Conservation (phyloP, 1,284 basidiomycete species). For the Malassezia japonica region DNA sequence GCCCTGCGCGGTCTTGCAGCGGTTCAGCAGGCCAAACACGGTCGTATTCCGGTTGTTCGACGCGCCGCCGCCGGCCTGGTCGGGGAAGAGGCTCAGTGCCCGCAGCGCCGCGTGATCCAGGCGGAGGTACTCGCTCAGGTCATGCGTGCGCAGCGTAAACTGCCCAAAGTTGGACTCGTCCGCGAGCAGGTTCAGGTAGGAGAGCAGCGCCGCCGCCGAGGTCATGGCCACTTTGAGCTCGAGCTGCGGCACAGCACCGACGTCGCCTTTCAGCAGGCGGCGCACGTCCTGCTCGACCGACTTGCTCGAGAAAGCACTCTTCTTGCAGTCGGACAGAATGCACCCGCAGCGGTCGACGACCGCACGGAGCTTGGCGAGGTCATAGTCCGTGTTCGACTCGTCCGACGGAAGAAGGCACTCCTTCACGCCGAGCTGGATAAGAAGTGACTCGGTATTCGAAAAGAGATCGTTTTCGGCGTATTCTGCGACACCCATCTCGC, state of each 20-base stretch:
- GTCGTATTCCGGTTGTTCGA: slow-evolving; percentile 51
- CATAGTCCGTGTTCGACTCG: slow-evolving; percentile 60
- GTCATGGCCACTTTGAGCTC: slow-evolving; percentile 68
- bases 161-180: slow-evolving; percentile 73
- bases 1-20: slow-evolving; percentile 93
- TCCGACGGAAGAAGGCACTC: slow-evolving; percentile 63
- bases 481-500: slow-evolving; percentile 61
- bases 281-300: slow-evolving; percentile 76
- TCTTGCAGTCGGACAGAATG: slow-evolving; percentile 76
- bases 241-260: slow-evolving; percentile 57
- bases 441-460: slow-evolving; percentile 87
- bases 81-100: slow-evolving; percentile 77
- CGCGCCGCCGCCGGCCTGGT: slow-evolving; percentile 36
- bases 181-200: slow-evolving; percentile 71
- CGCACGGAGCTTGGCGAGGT: slow-evolving; percentile 53
- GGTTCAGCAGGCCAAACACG: slow-evolving; percentile 78
- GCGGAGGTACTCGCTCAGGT: slow-evolving; percentile 87
- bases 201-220: slow-evolving; percentile 69
- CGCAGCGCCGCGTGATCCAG: slow-evolving; percentile 87
- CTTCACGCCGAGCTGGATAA: slow-evolving; percentile 93
- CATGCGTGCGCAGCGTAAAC: slow-evolving; percentile 74
- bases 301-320: slow-evolving; percentile 67
- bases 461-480: slow-evolving; percentile 92
- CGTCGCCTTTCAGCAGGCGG: slow-evolving; percentile 55
- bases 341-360: slow-evolving; percentile 76